phyloP scores from a whole-genome alignment of 345 rosid genomes.

The Lepidium aucheri region DNA sequence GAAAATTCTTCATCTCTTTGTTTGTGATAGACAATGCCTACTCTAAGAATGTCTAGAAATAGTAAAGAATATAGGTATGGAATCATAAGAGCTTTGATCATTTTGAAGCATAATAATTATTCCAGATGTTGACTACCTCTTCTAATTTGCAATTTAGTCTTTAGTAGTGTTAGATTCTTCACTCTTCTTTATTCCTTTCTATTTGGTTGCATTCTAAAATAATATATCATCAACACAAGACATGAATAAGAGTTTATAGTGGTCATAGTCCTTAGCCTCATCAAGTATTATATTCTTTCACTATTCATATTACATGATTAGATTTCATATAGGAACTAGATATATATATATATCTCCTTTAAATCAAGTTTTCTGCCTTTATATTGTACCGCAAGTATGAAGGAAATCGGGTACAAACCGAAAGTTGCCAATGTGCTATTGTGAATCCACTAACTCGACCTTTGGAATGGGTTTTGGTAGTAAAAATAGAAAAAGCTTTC shows the following conservation, averaged over 20 bases:
- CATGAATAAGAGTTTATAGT: constrained; percentile 28
- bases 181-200: background rate
- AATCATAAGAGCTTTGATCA: constrained; percentile 24
- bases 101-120: constrained; percentile 29
- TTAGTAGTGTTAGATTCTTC: background rate
- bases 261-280: constrained; percentile 23
- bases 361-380: background rate
- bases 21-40: constrained; percentile 11
- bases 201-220: constrained; percentile 9
- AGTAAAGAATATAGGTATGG: constrained; percentile 7
- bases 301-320: constrained; percentile 22
- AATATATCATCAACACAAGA: constrained; percentile 21
- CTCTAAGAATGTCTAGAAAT: constrained; percentile 2
- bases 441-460: background rate
- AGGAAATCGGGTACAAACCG: background rate
- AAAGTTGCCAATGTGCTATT: background rate
- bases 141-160: constrained; percentile 15
- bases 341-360: background rate
- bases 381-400: background rate
- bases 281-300: constrained; percentile 13
- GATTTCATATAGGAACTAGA: background rate
- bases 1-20: background rate
- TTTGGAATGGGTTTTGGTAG: constrained; percentile 4
- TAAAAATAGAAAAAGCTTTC: background rate
- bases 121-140: constrained; percentile 36